Base-by-base conservation (phyloP, 441 rosid species). In the Euphorbia schlechtendalii region DNA sequence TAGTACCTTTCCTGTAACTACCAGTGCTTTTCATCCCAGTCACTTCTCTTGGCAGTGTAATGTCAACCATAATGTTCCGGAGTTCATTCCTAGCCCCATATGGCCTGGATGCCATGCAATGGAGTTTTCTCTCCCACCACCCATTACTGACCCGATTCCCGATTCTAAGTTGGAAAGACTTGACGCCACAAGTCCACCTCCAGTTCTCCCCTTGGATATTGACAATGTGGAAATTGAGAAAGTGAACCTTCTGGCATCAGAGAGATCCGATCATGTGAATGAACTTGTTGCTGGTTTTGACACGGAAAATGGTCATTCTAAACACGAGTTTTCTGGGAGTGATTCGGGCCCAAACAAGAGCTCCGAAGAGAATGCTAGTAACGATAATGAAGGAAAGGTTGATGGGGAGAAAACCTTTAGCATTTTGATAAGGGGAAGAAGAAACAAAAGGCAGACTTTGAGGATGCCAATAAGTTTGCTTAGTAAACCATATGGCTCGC, bases 381-480 rank as follows among this genome's bases (percentile, higher is more conserved):
- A 74, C 67, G 71, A 71, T 69, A 64, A 59, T 70, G 90, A 77
- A 69, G 72, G 66, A 69, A 80, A 80, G 68, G 48, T 32, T 59
- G 89, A 83, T 48, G 79, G 78, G 56, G 98, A 90, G 74, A 89
- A 80, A 78, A 95, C 96, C 21, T 86, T 95, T 76, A 88, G 97
- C 84, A 88, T 95, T 77, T 82, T 88, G 76, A 27, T 95, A 59
- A 86, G 96, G 78, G 97, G 99, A 67, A 89, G 83, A 78, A 78
- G 97, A 78, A 91, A 89, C 78, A 66, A 88, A 74, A 95, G 88
- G 81, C 99, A 92, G 69, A 95, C 90, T 58, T 74, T 95, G 78
- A 86, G 96, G 71, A 85, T 95, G 89, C 99, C 99, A 8, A 76
- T 95, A 49, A 89, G 97, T 81, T 81, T 91, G 77, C 97, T 95